These are phyloP conservation scores for Solanum piurae DNA, from an alignment of 257 asterid species.

Conservation along the genomic window DNA sequence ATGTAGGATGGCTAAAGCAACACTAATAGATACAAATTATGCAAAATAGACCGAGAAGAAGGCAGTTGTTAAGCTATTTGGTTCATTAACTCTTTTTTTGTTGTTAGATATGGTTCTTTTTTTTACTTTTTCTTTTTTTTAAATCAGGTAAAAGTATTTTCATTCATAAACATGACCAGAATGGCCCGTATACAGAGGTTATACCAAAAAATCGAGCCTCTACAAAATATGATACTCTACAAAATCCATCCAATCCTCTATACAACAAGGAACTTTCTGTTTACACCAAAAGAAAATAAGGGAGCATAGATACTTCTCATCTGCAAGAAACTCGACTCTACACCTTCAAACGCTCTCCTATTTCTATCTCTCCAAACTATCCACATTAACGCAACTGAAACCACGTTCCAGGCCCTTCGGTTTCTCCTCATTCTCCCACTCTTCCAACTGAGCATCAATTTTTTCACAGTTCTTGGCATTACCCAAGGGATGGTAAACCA, in stretches of 20 bases:
- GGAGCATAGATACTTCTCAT: not conserved
- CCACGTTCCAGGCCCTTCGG: not conserved
- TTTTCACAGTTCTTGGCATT: not conserved
- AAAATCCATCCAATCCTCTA: not conserved
- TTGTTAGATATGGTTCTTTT: not conserved
- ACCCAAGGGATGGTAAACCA: not conserved
- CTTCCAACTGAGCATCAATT: not conserved
- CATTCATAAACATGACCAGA: not conserved
- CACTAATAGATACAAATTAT: not conserved
- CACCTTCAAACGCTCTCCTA: not conserved
- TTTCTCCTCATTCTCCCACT: not conserved
- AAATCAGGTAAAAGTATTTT: not conserved
- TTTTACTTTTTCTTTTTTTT: not conserved
- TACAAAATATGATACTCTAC: not conserved
- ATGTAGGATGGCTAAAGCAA: not conserved
- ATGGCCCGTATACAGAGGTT: not conserved
- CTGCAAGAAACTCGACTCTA: not conserved
- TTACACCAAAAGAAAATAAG: not conserved
- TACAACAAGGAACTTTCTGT: not conserved
- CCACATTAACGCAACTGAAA: not conserved
- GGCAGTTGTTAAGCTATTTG: not conserved
- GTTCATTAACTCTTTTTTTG: not conserved
- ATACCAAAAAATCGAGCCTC: not conserved
- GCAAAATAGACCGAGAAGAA: not conserved
- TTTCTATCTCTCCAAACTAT: not conserved